Evolutionary conservation across 306 rosid species (phyloP), one percentile per base, ranked within the genome.

Genomic region (Amphicarpaea edgeworthii): DNA sequence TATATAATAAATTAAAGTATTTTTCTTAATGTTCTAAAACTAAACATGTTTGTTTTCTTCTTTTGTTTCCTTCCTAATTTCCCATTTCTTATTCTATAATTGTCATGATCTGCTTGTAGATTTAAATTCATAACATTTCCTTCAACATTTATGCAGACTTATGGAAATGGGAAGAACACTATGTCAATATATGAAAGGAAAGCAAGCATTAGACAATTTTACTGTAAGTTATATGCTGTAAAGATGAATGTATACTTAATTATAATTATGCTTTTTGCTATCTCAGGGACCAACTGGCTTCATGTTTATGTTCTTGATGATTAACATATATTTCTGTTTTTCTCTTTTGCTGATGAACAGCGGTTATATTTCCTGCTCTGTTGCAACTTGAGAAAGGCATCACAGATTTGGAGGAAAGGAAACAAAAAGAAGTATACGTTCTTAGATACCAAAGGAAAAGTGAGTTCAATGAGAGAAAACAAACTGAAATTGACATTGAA

Each of bases 311-410:
- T 3, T 10, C 37, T 71, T 50, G 57, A 6, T 59, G 15, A 61
- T 54, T 43, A 76, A n/a, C 2, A 71, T 21, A 26, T 30, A 46
- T 28, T 76, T 34, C 17, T 57, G 30, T n/a, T 71, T 70, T 46
- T 61, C 17, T 38, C 9, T 75, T 41, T 24, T 68, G 50, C 47
- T 77, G 54, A 17, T 54, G 51, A 72, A 74, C 93, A 94, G 97
- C 79, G 58, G 81, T 90, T 66, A 82, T 94, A 87, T 94, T 86
- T 79, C 98, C 98, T 79, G 92, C 97, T 76, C 72, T 92, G 41
- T 57, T 92, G 86, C 98, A 92, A 94, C 97, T 92, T 83, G 88
- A 92, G 79, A 92, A 68, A 43, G 96, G 98, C 72, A 84, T 90
- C 76, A 87, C 97, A 20, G 98, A 88, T 74, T 83, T 92, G 89